phyloP scores from a whole-genome alignment of 306 rosid species.

The Quillaja saponaria region DNA sequence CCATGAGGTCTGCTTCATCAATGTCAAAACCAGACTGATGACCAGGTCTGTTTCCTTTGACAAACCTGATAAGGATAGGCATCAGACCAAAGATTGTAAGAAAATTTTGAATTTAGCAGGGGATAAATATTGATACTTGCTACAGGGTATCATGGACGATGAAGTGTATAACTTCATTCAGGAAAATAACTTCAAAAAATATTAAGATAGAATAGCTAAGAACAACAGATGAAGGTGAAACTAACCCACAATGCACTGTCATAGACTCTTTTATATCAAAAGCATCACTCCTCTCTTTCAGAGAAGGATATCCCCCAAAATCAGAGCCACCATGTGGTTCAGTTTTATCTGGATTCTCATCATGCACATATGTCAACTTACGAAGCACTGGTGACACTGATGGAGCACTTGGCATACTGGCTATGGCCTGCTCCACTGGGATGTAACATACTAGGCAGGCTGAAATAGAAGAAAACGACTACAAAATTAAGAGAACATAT shows the following conservation, averaged over 20 bases:
- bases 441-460: slow-evolving; percentile 96
- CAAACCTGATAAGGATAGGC: slow-evolving; percentile 63
- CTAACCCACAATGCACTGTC: slow-evolving; percentile 94
- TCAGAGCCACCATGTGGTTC: slow-evolving; percentile 81
- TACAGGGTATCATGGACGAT: slow-evolving; percentile 12
- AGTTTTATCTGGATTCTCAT: slow-evolving; percentile 54
- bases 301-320: slow-evolving; percentile 90
- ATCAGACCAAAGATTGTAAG: slow-evolving; percentile 28
- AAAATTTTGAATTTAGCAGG: slow-evolving; percentile 28
- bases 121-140: background rate
- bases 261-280: slow-evolving; percentile 81
- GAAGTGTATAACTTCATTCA: slow-evolving; percentile 11
- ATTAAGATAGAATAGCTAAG: background rate
- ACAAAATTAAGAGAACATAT: slow-evolving; percentile 33
- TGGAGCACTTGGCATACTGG: slow-evolving; percentile 79
- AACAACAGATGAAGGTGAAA: slow-evolving; percentile 18
- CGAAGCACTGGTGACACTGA: slow-evolving; percentile 71
- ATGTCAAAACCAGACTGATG: slow-evolving; percentile 83
- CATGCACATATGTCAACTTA: slow-evolving; percentile 67
- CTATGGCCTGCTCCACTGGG: slow-evolving; percentile 79
- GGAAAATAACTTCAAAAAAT: slow-evolving; percentile 17
- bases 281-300: slow-evolving; percentile 75
- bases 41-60: slow-evolving; percentile 87
- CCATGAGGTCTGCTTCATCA: slow-evolving; percentile 81
- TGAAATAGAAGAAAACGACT: slow-evolving; percentile 45